Percentiles rank a stretch among this genome's conserved stretches.
These are phyloP conservation scores for Aspergillus cristatus DNA, from an alignment of 495 filamentous ascomycete genomes.

Conservation along the genomic window DNA sequence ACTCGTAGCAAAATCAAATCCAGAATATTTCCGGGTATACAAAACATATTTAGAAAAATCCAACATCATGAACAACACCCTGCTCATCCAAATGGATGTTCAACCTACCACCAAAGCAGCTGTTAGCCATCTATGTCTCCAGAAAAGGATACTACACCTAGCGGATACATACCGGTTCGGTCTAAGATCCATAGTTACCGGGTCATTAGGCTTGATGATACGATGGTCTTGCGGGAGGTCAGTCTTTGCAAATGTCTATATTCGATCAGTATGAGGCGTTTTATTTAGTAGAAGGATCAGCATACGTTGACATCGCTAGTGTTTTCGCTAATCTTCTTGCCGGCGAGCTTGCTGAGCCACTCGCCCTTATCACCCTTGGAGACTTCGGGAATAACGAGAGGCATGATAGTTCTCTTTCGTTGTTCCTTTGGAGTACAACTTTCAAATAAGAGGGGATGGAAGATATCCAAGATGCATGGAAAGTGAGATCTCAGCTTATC, in stretches of 20 bases:
- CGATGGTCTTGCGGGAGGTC: slow-evolving; percentile 62
- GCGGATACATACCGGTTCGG: slow-evolving; percentile 42
- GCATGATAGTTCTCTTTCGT: slow-evolving; percentile 46
- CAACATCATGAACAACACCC: slow-evolving; percentile 64
- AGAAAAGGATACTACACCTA: background rate
- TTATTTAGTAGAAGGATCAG: slow-evolving; percentile 1
- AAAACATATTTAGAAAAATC: slow-evolving; percentile 12
- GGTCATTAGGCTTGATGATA: slow-evolving; percentile 53
- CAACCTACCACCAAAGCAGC: slow-evolving; percentile 35
- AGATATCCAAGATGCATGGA: too few species aligned
- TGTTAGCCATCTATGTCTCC: background rate
- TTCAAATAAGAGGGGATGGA: too few species aligned
- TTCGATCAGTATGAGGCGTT: background rate
- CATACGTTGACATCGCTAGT: slow-evolving; percentile 39
- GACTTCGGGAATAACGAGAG: slow-evolving; percentile 72
- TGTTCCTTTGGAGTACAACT: background rate
- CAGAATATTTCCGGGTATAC: background rate
- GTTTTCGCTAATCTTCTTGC: slow-evolving; percentile 56
- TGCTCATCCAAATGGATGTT: slow-evolving; percentile 66
- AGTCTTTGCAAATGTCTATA: slow-evolving; percentile 63
- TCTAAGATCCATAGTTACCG: slow-evolving; percentile 54
- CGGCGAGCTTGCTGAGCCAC: slow-evolving; percentile 66
- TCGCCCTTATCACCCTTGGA: slow-evolving; percentile 50
- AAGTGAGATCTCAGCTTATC: too few species aligned
- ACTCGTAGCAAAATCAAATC: background rate